phyloP scores from a whole-genome alignment of 306 rosid species.

The Castanea sativa region DNA sequence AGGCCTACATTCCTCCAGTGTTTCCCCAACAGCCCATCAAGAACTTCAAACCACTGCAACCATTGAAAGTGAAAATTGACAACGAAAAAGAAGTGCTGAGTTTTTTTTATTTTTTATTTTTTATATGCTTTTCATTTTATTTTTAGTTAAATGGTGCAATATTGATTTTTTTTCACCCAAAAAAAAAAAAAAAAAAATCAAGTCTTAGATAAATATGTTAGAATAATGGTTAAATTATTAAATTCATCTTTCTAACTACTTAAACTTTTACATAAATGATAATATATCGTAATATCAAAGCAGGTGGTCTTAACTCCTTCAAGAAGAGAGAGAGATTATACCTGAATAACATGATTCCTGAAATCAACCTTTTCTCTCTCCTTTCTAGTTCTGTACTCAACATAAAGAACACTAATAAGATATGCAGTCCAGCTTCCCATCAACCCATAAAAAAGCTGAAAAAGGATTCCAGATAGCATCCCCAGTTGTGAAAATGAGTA shows the following conservation, averaged over 20 bases:
- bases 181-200: too few species aligned
- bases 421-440: slow-evolving; percentile 99
- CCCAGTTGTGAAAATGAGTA: slow-evolving; percentile 97
- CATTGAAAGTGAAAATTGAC: slow-evolving; percentile 1
- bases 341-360: slow-evolving; percentile 96
- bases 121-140: too few species aligned
- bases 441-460: slow-evolving; percentile 91
- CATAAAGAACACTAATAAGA: slow-evolving; percentile 85
- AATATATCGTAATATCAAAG: too few species aligned
- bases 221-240: too few species aligned
- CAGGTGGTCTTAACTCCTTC: too few species aligned
- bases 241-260: too few species aligned
- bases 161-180: too few species aligned
- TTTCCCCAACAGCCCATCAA: slow-evolving; percentile 91
- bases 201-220: background rate
- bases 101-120: too few species aligned
- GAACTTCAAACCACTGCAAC: slow-evolving; percentile 96
- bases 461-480: slow-evolving; percentile 82
- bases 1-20: slow-evolving; percentile 93
- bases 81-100: background rate
- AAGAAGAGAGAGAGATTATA: background rate
- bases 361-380: slow-evolving; percentile 96
- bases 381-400: slow-evolving; percentile 95
- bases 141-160: too few species aligned
- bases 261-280: too few species aligned